Evolutionary conservation across 257 asterid species (phyloP).

Genomic region (Solanum sejunctum): DNA sequence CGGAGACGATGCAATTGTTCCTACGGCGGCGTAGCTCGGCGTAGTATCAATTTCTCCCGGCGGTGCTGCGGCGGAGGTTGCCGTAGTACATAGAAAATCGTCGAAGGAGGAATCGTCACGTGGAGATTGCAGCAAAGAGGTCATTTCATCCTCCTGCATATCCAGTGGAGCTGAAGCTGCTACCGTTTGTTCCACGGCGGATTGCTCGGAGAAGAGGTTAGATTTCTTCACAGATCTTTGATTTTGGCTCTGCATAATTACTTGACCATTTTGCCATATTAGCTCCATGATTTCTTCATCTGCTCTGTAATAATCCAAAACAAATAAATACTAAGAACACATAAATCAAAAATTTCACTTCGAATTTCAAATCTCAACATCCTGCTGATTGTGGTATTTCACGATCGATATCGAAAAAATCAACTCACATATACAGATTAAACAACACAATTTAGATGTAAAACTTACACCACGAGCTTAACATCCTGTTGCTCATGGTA

Average conservation of each 20-base stretch:
- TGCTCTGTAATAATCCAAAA: not conserved
- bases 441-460: not conserved
- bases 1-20: not conserved
- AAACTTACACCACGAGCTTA: not conserved
- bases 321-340: not conserved
- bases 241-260: constrained; percentile 6
- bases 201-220: not conserved
- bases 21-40: not conserved
- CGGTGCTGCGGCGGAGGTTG: not conserved
- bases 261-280: constrained; percentile 16
- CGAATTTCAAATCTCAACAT: not conserved
- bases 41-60: not conserved
- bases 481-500: too few relatives aligned
- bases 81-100: constrained; percentile 1
- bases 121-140: constrained; percentile 17
- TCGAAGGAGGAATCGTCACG: constrained; percentile 11
- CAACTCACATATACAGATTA: too few relatives aligned
- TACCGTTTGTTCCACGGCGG: not conserved
- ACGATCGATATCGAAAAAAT: not conserved
- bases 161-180: not conserved
- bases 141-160: constrained; percentile 29
- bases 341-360: not conserved
- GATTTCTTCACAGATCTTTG: not conserved
- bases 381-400: not conserved
- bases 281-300: constrained; percentile 17